Conservation (phyloP, 2,329 filamentous ascomycete genomes). For the Alternaria viburni region DNA sequence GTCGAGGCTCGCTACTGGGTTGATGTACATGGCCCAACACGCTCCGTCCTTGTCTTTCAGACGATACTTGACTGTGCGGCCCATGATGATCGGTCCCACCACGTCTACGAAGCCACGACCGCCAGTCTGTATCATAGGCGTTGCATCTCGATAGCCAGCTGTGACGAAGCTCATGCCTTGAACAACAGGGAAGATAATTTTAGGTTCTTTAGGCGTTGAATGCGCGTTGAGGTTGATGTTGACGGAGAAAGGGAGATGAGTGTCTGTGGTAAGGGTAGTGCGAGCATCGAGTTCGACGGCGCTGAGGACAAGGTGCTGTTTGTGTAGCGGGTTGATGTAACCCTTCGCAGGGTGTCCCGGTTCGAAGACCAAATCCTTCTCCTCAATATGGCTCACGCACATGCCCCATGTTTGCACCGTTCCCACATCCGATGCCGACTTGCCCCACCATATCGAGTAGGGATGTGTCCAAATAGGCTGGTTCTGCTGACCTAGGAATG, state of each 20-base stretch:
- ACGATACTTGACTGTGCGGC: conserved; percentile 76
- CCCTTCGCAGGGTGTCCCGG: conserved; percentile 44
- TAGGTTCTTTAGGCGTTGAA: conserved; percentile 59
- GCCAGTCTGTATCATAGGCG: conserved; percentile 72
- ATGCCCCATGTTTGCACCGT: conserved; percentile 54
- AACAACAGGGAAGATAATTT: conserved; percentile 79
- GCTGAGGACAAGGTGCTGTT: conserved; percentile 81
- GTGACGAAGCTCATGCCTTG: conserved; percentile 92
- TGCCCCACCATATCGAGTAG: conserved; percentile 55
- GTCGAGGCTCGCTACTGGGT: conserved; percentile 60
- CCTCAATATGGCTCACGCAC: conserved; percentile 65
- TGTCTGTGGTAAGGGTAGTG: conserved; percentile 63
- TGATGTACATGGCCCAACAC: conserved; percentile 80
- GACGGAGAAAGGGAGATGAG: conserved; percentile 62
- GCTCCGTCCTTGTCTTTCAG: conserved; percentile 70
- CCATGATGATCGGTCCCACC: conserved; percentile 61
- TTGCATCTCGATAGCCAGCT: conserved; percentile 72
- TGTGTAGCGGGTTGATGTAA: conserved; percentile 77
- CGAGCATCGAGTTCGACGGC: conserved; percentile 72
- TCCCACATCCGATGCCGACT: conserved; percentile 61
- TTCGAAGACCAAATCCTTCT: conserved; percentile 71
- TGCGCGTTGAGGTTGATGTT: conserved; percentile 70
- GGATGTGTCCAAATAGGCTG: conserved; percentile 75
- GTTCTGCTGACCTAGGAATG: conserved; percentile 76
- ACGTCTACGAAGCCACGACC: conserved; percentile 76